A percentile compares a stretch with the other conserved stretches of the same genome.
Evolutionary conservation across 176 grass and related monocot genomes (phyloP).

Genomic region (Calamus simplicifolius): DNA sequence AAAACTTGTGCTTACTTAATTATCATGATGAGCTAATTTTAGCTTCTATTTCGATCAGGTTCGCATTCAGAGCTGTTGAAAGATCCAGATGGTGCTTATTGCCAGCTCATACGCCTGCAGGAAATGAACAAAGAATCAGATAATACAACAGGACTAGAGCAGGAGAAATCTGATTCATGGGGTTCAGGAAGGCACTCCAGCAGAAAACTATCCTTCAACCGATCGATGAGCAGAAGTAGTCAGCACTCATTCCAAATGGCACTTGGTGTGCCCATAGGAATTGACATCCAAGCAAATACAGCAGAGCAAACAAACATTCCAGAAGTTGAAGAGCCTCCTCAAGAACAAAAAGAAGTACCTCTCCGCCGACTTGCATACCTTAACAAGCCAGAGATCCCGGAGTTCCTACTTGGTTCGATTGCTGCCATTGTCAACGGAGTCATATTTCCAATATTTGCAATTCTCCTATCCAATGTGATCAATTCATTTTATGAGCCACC

Average conservation of each 20-base stretch:
- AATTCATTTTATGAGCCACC: slow-evolving; percentile 73
- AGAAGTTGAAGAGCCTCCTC: slow-evolving; percentile 13
- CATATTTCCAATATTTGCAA: slow-evolving; percentile 66
- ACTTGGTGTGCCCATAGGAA: slow-evolving; percentile 45
- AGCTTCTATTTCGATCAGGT: slow-evolving; percentile 33
- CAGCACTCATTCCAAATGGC: slow-evolving; percentile 65
- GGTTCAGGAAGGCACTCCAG: slow-evolving; percentile 29
- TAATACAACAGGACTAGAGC: not conserved
- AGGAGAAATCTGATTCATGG: slow-evolving; percentile 30
- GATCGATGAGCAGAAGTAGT: slow-evolving; percentile 53
- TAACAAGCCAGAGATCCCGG: slow-evolving; percentile 72
- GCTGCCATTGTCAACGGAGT: slow-evolving; percentile 56
- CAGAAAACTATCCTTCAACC: slow-evolving; percentile 48
- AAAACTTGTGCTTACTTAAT: no score
- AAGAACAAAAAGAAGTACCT: slow-evolving; percentile 55
- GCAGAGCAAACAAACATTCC: slow-evolving; percentile 13
- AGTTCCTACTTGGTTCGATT: slow-evolving; percentile 69
- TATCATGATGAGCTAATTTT: no score
- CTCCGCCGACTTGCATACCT: slow-evolving; percentile 75
- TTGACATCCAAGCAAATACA: slow-evolving; percentile 54
- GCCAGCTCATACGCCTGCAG: slow-evolving; percentile 28
- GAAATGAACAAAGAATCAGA: slow-evolving; percentile 31
- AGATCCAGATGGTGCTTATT: slow-evolving; percentile 48
- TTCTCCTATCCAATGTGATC: slow-evolving; percentile 77
- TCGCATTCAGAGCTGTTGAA: slow-evolving; percentile 62